Percentiles rank a stretch among this genome's conserved stretches.
Conservation (phyloP, 2,329 filamentous ascomycete species). For the Epichloe amarillans region DNA sequence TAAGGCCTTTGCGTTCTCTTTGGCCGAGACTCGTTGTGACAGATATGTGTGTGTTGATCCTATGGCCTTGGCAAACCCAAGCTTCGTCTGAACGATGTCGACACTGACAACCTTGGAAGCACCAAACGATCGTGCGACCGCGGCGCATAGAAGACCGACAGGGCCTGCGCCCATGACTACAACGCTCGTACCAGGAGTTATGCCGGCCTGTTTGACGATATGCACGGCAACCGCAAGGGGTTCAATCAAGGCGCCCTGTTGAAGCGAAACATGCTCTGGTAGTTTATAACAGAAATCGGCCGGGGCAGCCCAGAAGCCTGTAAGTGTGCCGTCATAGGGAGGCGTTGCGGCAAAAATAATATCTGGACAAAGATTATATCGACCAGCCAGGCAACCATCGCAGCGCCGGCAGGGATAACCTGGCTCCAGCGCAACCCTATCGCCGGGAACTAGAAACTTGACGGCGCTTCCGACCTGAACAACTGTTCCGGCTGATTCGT, state of each 20-base stretch:
- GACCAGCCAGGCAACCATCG: conserved; percentile 44
- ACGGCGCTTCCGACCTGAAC: conserved; percentile 43
- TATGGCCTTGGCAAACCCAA: conserved; percentile 65
- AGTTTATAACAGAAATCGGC: conserved; percentile 47
- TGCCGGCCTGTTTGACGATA: conserved; percentile 53
- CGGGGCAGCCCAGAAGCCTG: conserved; percentile 47
- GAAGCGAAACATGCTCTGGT: conserved; percentile 41
- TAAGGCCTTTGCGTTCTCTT: conserved; percentile 62
- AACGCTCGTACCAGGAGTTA: no score
- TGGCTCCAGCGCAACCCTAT: conserved; percentile 54
- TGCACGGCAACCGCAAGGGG: conserved; percentile 78
- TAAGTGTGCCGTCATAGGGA: conserved; percentile 38
- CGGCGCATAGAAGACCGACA: conserved; percentile 71
- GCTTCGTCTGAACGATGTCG: conserved; percentile 68
- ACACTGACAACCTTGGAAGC: conserved; percentile 70
- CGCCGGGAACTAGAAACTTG: conserved; percentile 27
- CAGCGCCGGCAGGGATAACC: conserved; percentile 50
- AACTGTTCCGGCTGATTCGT: conserved; percentile 50
- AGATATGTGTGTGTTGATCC: conserved; percentile 58
- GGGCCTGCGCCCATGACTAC: no score
- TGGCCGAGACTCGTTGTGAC: conserved; percentile 47
- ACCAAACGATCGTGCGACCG: conserved; percentile 71
- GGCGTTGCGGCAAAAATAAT: conserved; percentile 33
- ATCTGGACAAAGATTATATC: conserved; percentile 51
- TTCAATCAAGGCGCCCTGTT: conserved; percentile 55